Evolutionary conservation across 2,329 filamentous ascomycete species (phyloP).

Genomic region (Dothiorella sarmentorum): DNA sequence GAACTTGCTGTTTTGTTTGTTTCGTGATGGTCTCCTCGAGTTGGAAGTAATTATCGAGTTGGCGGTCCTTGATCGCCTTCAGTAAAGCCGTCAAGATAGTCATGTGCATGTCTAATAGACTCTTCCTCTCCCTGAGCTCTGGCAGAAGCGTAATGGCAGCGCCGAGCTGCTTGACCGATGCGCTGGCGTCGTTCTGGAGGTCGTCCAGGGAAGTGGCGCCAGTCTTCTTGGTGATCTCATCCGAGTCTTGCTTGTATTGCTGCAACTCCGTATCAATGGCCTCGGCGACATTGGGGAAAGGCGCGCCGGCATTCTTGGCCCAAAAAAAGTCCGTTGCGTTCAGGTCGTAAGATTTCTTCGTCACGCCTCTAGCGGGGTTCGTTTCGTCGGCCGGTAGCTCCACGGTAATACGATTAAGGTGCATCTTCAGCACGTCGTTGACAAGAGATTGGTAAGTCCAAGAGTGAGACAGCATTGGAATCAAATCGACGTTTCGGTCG

Average conservation of each 20-base stretch:
- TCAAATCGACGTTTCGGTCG: conserved; percentile 90
- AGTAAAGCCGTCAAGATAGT: conserved; percentile 81
- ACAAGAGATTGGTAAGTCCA: conserved; percentile 87
- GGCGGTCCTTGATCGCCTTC: conserved; percentile 86
- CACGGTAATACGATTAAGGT: conserved; percentile 90
- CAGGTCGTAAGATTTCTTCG: conserved; percentile 87
- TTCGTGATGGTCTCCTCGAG: conserved; percentile 90
- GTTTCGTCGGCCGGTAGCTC: conserved; percentile 77
- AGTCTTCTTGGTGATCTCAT: conserved; percentile 91
- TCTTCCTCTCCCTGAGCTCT: conserved; percentile 87
- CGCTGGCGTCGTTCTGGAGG: conserved; percentile 80
- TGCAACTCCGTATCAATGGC: conserved; percentile 92
- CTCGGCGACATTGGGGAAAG: conserved; percentile 94
- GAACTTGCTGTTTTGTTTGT: conserved; percentile 81
- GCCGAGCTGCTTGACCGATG: conserved; percentile 91
- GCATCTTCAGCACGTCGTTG: conserved; percentile 72
- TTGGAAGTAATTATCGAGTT: conserved; percentile 94
- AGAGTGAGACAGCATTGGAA: conserved; percentile 98
- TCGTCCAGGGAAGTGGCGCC: conserved; percentile 91
- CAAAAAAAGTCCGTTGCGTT: conserved; percentile 94
- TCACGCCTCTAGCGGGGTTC: conserved; percentile 69
- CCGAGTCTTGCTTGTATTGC: conserved; percentile 92
- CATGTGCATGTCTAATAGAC: conserved; percentile 97
- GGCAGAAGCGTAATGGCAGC: conserved; percentile 90
- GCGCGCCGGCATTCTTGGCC: conserved; percentile 83